Evolutionary conservation across 2,329 filamentous ascomycete genomes (phyloP).

Genomic region (Magnaporthiopsis incrustans): DNA sequence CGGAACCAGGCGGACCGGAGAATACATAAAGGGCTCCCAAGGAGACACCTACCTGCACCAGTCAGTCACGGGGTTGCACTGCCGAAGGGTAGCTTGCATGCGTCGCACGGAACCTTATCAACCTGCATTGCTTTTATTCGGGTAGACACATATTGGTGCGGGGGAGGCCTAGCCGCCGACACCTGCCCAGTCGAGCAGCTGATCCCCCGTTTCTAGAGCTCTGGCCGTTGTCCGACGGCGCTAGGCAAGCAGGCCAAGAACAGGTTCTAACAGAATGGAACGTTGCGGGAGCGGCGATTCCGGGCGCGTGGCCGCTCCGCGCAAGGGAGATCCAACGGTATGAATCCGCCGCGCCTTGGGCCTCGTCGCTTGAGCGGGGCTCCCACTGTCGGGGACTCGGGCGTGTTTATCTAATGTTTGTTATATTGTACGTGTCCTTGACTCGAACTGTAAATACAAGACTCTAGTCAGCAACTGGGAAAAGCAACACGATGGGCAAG

Average conservation of each 20-base stretch:
- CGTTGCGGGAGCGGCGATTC: neutral
- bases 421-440: neutral
- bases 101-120: neutral
- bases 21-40: neutral
- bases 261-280: neutral
- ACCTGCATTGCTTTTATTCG: neutral
- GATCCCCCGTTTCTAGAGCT: neutral
- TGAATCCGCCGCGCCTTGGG: neutral
- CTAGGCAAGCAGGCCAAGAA: neutral
- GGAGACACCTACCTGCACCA: neutral
- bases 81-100: neutral
- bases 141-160: neutral
- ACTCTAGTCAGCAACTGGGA: too few species aligned
- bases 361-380: neutral
- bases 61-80: neutral
- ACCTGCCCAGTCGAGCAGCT: neutral
- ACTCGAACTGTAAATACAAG: neutral
- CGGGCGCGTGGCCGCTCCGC: neutral
- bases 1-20: too few species aligned
- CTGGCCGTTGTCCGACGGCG: neutral
- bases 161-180: neutral
- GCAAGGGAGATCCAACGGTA: neutral
- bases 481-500: neutral
- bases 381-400: too few species aligned
- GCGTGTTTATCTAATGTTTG: too few species aligned